Base-by-base conservation (phyloP, 768 basidiomycete genomes). In the Amanita rubescens region DNA sequence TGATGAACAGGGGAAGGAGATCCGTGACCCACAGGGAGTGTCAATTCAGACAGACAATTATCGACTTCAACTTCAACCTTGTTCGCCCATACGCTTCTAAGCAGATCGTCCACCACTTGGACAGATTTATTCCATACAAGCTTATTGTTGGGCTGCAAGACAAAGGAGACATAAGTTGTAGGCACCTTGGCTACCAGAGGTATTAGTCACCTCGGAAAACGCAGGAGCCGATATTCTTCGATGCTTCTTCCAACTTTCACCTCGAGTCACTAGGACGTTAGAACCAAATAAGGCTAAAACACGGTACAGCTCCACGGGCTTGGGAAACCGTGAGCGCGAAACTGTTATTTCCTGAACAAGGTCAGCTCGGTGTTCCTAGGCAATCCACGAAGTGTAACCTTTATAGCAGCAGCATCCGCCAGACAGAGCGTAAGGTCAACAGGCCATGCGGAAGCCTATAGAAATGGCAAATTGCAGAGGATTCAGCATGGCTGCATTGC, bases 221-320 rank as follows among this genome's bases (percentile, higher is more conserved):
- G 81, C 77, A n/a, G 83, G 82, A 1, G 80, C 80, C 15, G 76
- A 68, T 38, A 86, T 75, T 62, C 79, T 82, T 43, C 83, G 67
- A 57, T 82, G 82, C 27, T 75, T 75, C 63, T 83, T 83, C 84
- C 84, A 87, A 55, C 79, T 72, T 3, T 80, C 76, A 19, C 77
- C 80, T 58, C 86, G 84, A 0, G 80, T 78, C 1, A 73, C 75
- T n/a, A 87, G 75, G 41, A 86, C 80, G 57, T 86, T 88, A 5
- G 61, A 60, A 5, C 85, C 84, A 60, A 76, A 86, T 53, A 80
- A 70, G 0, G 65, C 54, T 15, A 86, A 64, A 14, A 69, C 56
- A 1, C 43, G 56, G 57, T 85, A 85, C 24, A 69, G 60, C 4
- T 73, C 57, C 0, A 78, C 59, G 7, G 80, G 77, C 58, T 86